A percentile compares a stretch with the other conserved stretches of the same genome.
These are phyloP conservation scores for Spatholobus suberectus DNA, from an alignment of 306 rosid species.

Conservation along the genomic window DNA sequence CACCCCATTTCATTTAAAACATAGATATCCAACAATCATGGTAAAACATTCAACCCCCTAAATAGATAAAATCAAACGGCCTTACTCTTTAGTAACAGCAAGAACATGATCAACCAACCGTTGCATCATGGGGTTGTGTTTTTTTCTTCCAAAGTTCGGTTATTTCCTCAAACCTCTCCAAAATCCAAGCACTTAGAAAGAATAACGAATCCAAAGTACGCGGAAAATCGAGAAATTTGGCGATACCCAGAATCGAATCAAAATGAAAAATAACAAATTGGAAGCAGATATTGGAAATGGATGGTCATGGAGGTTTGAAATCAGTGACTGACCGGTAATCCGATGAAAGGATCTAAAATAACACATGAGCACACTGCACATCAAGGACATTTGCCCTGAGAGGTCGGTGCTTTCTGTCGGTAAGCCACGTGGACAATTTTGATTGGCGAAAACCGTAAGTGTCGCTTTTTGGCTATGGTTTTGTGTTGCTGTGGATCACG, in stretches of 20 bases:
- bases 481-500: background rate
- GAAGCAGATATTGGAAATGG: background rate
- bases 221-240: slow-evolving; percentile 20
- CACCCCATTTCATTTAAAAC: background rate
- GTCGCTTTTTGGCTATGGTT: slow-evolving; percentile 12
- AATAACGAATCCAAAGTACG: slow-evolving; percentile 34
- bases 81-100: slow-evolving; percentile 88
- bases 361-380: background rate
- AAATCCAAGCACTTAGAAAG: no score
- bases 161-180: background rate
- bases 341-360: background rate
- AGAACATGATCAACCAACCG: slow-evolving; percentile 69
- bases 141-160: slow-evolving; percentile 25
- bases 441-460: background rate
- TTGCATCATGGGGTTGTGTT: slow-evolving; percentile 53
- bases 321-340: background rate
- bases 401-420: slow-evolving; percentile 39
- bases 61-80: slow-evolving; percentile 7
- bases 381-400: background rate
- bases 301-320: slow-evolving; percentile 37
- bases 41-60: background rate
- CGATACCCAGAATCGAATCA: slow-evolving; percentile 35
- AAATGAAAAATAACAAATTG: background rate
- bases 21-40: slow-evolving; percentile 13
- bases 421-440: slow-evolving; percentile 32